Base-by-base conservation (phyloP, 495 filamentous ascomycete species). In the Cercophora newfieldiana region DNA sequence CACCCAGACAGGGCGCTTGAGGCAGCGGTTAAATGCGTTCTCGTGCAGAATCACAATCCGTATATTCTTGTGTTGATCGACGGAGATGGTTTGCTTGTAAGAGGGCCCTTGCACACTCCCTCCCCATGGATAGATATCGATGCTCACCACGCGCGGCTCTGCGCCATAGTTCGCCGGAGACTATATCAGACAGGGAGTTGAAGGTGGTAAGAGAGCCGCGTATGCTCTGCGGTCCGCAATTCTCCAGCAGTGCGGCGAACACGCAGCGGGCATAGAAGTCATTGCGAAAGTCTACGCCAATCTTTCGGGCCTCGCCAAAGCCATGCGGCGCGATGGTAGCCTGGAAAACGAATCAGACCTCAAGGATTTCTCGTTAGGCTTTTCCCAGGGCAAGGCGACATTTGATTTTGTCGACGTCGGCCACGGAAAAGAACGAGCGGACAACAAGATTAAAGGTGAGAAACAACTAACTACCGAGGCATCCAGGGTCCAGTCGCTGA, bases 331-430 rank as follows among this genome's bases (percentile, higher is more conserved):
- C 69, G 73, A 85, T 71, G 90, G 89, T 24, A 79, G 87, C 30
- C 72, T 89, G 10, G 77, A 82, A 6, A 82, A 81, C 47, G 75
- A 85, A 5, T 72, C 74, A 18, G 70, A 80, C 26, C 72, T 93
- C 33, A 83, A 87, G 61, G 86, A 91, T 28, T 96, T 96, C 74
- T 84, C 86, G 26, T 80, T 86, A 19, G 92, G 91, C 14, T 93
- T 95, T 79, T 93, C 90, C 71, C 88, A 88, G 70, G 87, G 83
- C 56, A 86, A 86, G 66, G 81, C 85, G 3, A 81, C 85, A 1
- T 92, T 91, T 70, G 90, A 93, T 71, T 90, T 92, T 75, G 77
- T 93, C 47, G 91, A 95, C 74, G 85, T 92, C 50, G 90, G 90
- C 44, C 73, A 82, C 55, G 85, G 87, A 24, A 89, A 91, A 71